phyloP scores from a whole-genome alignment of 129 eudicot species.

The Saussurea involucrata region DNA sequence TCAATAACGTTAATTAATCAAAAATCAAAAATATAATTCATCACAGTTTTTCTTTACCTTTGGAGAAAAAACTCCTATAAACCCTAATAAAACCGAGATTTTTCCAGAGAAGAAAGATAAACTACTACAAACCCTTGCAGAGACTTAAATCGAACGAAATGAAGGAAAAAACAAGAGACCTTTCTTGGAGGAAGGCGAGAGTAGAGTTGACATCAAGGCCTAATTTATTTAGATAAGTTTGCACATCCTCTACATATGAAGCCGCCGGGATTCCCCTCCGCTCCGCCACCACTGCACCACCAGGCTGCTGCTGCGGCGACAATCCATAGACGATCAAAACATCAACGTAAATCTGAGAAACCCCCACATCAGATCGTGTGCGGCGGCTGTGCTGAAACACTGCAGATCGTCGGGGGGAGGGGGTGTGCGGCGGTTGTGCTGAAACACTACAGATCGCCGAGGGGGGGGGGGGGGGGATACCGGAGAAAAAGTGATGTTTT shows the following conservation, averaged over 20 bases:
- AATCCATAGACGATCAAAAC: too few relatives aligned
- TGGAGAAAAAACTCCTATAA: conserved; percentile 1
- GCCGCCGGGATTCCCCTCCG: conserved; percentile 94
- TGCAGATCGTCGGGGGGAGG: too few relatives aligned
- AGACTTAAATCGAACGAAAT: not conserved
- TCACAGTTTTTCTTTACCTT: not conserved
- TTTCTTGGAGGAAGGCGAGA: conserved; percentile 85
- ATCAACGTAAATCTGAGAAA: too few relatives aligned
- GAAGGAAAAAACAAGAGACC: conserved; percentile 29
- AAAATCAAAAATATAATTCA: not conserved
- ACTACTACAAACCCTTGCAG: not conserved
- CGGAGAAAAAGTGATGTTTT: too few relatives aligned
- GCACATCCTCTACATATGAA: conserved; percentile 75
- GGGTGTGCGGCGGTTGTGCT: too few relatives aligned
- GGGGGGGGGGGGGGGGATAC: too few relatives aligned
- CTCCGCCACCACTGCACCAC: conserved; percentile 34
- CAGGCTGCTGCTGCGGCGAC: conserved; percentile 31
- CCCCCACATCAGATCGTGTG: too few relatives aligned
- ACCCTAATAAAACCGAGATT: not conserved
- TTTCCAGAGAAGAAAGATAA: not conserved
- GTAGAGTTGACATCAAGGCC: conserved; percentile 84
- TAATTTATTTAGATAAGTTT: conserved; percentile 62
- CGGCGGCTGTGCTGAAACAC: too few relatives aligned
- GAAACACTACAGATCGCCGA: too few relatives aligned
- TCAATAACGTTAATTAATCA: not conserved